These are phyloP conservation scores for Russula sp. DNA, from an alignment of 768 basidiomycete genomes.

Conservation along the genomic window DNA sequence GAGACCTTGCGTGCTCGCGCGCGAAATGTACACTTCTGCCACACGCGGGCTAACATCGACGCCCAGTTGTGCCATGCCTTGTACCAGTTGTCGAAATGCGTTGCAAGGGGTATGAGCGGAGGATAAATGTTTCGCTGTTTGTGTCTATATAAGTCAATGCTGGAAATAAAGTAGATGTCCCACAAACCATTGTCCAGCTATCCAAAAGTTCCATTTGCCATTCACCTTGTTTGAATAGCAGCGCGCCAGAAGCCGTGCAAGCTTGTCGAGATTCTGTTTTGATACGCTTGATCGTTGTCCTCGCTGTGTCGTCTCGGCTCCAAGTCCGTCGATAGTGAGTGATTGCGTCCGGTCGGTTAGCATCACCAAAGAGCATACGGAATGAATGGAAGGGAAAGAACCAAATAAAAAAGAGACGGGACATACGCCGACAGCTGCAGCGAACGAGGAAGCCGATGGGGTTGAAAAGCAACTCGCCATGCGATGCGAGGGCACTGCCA, in stretches of 20 bases:
- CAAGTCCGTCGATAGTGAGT: conserved; percentile 68
- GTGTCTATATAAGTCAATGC: conserved; percentile 29
- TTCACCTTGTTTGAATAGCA: conserved; percentile 94
- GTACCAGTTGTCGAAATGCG: conserved; percentile 95
- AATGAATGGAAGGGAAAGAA: neutral
- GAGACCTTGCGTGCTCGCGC: conserved; percentile 59
- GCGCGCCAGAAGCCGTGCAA: conserved; percentile 86
- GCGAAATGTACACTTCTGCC: conserved; percentile 64
- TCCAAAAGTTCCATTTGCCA: conserved; percentile 85
- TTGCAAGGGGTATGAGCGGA: conserved; percentile 83
- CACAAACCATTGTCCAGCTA: conserved; percentile 73
- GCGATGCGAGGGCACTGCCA: conserved; percentile 87
- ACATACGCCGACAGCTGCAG: conserved; percentile 79
- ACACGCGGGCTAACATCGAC: conserved; percentile 72
- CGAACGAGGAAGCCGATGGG: conserved; percentile 82
- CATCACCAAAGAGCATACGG: neutral
- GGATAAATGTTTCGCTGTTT: conserved; percentile 70
- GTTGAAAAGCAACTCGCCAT: conserved; percentile 85
- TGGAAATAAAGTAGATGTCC: neutral
- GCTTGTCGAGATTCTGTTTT: conserved; percentile 60
- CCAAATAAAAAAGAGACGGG: neutral
- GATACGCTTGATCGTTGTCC: conserved; percentile 48
- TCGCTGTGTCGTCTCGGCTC: conserved; percentile 55
- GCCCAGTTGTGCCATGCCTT: conserved; percentile 99
- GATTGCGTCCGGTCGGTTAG: neutral